These are phyloP conservation scores for Jackrogersella minutella DNA, from an alignment of 495 filamentous ascomycete genomes.

Conservation along the genomic window DNA sequence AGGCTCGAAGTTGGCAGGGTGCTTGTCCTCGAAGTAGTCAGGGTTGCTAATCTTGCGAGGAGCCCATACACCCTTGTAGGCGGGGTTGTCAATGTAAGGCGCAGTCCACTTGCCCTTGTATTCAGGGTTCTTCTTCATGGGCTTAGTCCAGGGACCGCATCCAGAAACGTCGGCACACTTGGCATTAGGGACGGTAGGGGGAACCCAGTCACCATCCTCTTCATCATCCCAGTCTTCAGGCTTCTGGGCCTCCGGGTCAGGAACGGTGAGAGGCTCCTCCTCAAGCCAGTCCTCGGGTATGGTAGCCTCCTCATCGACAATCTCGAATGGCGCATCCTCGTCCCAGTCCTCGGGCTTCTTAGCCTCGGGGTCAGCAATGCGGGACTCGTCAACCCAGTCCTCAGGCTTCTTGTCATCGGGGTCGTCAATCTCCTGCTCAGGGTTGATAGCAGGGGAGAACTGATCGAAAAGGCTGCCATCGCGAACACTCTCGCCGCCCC, in stretches of 20 bases:
- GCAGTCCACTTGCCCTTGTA: constrained; percentile 99
- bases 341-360: constrained; percentile 99
- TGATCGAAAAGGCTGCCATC: constrained; percentile 93
- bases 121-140: constrained; percentile 92
- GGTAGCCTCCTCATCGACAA: constrained; percentile 89
- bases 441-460: constrained; percentile 93
- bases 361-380: constrained; percentile 90
- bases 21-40: constrained; percentile 97
- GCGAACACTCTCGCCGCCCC: constrained; percentile 86
- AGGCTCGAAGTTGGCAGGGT: constrained; percentile 93
- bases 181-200: constrained; percentile 93
- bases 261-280: constrained; percentile 82
- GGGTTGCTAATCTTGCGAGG: constrained; percentile 98
- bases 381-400: constrained; percentile 92
- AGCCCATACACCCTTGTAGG: constrained; percentile 95
- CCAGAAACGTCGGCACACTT: constrained; percentile 94
- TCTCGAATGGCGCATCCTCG: constrained; percentile 96
- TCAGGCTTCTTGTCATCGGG: constrained; percentile 93
- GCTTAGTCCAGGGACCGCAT: constrained; percentile 91
- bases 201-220: constrained; percentile 98
- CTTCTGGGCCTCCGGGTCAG: constrained; percentile 97
- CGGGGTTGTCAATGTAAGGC: constrained; percentile 95
- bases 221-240: constrained; percentile 99
- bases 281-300: constrained; percentile 97
- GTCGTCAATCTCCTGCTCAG: constrained; percentile 95